Evolutionary conservation across 2,329 filamentous ascomycete genomes (phyloP).

Genomic region (Fusarium tricinctum): DNA sequence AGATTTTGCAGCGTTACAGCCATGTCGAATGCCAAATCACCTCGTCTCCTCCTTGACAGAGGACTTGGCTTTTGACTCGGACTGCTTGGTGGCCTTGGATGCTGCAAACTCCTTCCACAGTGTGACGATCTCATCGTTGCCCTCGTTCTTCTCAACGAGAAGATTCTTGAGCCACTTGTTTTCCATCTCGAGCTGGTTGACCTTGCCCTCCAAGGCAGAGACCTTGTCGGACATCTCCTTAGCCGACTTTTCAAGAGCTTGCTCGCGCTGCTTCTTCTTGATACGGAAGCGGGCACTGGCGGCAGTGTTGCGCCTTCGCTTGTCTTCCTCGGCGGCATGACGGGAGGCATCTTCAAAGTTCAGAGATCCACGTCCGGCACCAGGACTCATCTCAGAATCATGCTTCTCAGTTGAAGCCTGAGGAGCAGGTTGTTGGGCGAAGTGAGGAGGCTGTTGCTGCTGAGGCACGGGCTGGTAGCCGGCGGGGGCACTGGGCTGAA

Average conservation of each 20-base stretch:
- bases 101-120: conserved; percentile 66
- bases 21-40: conserved; percentile 25
- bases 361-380: conserved; percentile 59
- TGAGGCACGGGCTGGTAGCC: conserved; percentile 60
- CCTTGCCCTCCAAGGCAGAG: conserved; percentile 76
- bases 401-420: conserved; percentile 60
- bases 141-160: conserved; percentile 84
- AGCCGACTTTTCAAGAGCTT: conserved; percentile 83
- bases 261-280: conserved; percentile 96
- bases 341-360: conserved; percentile 79
- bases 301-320: conserved; percentile 89
- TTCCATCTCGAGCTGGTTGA: conserved; percentile 84
- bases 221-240: conserved; percentile 90
- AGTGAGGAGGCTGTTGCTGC: conserved; percentile 51
- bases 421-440: conserved; percentile 49
- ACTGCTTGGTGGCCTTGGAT: conserved; percentile 52
- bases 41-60: conserved; percentile 48
- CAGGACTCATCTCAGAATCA: conserved; percentile 59
- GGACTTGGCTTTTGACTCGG: conserved; percentile 47
- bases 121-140: conserved; percentile 65
- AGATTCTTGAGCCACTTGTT: conserved; percentile 87
- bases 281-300: conserved; percentile 90
- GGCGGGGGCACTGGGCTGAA: conserved; percentile 66
- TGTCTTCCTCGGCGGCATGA: conserved; percentile 86
- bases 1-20: conserved; percentile 27